A percentile compares a stretch with the other conserved stretches of the same genome.
phyloP scores from a whole-genome alignment of 176 grass and related monocot genomes.

The Raddia guianensis region DNA sequence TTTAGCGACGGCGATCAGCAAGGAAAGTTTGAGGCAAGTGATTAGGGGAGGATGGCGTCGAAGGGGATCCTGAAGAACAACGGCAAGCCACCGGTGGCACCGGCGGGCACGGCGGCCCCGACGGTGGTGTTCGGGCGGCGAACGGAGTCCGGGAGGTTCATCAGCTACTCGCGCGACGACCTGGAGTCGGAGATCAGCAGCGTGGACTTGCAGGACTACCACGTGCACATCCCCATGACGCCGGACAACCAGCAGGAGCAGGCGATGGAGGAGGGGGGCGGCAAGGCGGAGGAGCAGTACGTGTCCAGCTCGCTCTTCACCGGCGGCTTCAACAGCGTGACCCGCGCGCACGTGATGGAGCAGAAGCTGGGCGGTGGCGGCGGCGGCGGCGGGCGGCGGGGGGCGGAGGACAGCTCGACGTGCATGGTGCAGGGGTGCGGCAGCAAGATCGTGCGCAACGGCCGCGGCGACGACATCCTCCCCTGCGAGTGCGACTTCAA shows the following conservation, averaged over 20 bases:
- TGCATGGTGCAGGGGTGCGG: slow-evolving; percentile 81
- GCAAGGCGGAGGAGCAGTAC: slow-evolving; percentile 63
- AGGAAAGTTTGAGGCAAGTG: not conserved
- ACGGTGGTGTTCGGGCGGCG: slow-evolving; percentile 84
- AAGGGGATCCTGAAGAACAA: slow-evolving; percentile 78
- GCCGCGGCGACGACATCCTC: slow-evolving; percentile 56
- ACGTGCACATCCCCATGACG: slow-evolving; percentile 92
- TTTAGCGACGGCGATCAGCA: no score
- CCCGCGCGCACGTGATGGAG: slow-evolving; percentile 75
- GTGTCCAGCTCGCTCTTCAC: slow-evolving; percentile 91
- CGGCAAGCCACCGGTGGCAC: slow-evolving; percentile 64
- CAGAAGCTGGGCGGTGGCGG: slow-evolving; percentile 3
- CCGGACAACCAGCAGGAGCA: slow-evolving; percentile 80
- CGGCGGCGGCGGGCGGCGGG: no score
- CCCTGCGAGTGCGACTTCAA: slow-evolving; percentile 98
- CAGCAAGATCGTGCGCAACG: slow-evolving; percentile 60
- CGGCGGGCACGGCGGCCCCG: slow-evolving; percentile 37
- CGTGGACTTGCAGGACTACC: slow-evolving; percentile 87
- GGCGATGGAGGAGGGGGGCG: slow-evolving; percentile 58
- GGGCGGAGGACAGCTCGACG: not conserved
- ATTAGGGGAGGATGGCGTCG: slow-evolving; percentile 58
- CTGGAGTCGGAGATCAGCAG: slow-evolving; percentile 96
- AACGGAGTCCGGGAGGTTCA: slow-evolving; percentile 86
- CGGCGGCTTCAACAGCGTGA: slow-evolving; percentile 92
- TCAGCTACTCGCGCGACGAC: slow-evolving; percentile 97